phyloP scores from a whole-genome alignment of 768 basidiomycete species.

The Lactifluus piperatus region DNA sequence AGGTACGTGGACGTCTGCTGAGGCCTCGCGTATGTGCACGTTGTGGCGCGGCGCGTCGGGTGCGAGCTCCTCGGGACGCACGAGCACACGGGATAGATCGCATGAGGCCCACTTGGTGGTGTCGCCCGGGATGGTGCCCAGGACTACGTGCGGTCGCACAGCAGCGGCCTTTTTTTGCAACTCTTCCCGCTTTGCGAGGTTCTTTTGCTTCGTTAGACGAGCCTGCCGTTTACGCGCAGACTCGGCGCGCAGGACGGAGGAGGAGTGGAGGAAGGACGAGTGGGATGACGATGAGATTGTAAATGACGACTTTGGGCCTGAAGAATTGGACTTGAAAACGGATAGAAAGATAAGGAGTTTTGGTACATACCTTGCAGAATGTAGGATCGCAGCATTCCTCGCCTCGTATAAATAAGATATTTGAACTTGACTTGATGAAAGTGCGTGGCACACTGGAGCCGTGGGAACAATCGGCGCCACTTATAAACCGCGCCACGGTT shows the following conservation, averaged over 20 bases:
- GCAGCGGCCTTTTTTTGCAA: slow-evolving; percentile 31
- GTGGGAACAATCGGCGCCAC: slow-evolving; percentile 32
- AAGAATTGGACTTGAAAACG: neutral
- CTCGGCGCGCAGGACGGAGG: slow-evolving; percentile 30
- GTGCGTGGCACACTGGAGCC: slow-evolving; percentile 19
- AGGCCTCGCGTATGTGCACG: slow-evolving; percentile 18
- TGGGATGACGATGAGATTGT: slow-evolving; percentile 31
- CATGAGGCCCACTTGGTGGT: slow-evolving; percentile 59
- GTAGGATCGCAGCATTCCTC: slow-evolving; percentile 1
- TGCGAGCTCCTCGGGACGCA: slow-evolving; percentile 18
- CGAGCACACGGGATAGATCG: slow-evolving; percentile 53
- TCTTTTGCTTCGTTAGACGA: slow-evolving; percentile 34
- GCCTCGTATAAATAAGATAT: too few species aligned
- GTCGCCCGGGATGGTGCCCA: slow-evolving; percentile 61
- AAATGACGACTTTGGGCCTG: slow-evolving; percentile 34
- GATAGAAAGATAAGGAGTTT: neutral
- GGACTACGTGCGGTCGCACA: slow-evolving; percentile 55
- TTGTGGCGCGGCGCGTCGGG: neutral
- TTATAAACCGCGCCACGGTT: slow-evolving; percentile 19
- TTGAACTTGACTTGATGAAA: too few species aligned
- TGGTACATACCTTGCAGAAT: slow-evolving; percentile 25
- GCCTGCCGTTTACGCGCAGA: slow-evolving; percentile 29
- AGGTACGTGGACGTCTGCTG: slow-evolving; percentile 40
- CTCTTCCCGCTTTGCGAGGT: slow-evolving; percentile 39
- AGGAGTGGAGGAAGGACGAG: slow-evolving; percentile 44